Evolutionary conservation across 192 early-diverging fungal species (phyloP), one percentile per base, ranked within the genome.

Genomic region (Oehlia diaphana): DNA sequence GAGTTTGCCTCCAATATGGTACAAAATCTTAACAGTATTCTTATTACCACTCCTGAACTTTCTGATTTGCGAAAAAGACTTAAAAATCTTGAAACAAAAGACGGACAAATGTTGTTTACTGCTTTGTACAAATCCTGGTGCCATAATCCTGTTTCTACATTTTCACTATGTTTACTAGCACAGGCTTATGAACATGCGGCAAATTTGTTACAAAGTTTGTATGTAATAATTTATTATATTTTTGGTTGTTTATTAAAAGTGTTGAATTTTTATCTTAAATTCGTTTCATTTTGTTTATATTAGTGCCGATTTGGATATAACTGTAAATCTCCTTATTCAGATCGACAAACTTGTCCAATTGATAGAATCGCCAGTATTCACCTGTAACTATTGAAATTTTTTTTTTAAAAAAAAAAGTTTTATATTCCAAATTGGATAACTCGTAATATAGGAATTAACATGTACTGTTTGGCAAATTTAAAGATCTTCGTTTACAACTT

Each of bases 1-100:
- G 98, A 99, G 63, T 99, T 99, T 88, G 94, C 96, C 8, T 94
- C 92, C 74, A 94, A 92, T 3, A 99, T 99, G 97, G 95, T 99
- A 4, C 97, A 98, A 86, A 97, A 98, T 67, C 86, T 99, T 72
- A 98, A 97, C 84, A 93, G 96, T 72, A 97, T 99, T 63, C 86
- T 99, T 16, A 94, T 98, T 33, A 99, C 98, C 1, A 92, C 97
- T 0, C 94, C 97, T 2, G 98, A 99, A 79, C 86, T 98, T 9
- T 86, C 91, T 9, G 92, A 93, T 58, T 82, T 99, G 71, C 84
- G 98, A 26, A 87, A 92, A 53, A 84, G 93, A 28, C 79, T 99
- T 14, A 94, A 93, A 70, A 92, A 91, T 76, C 74, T 98, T 79
- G 92, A 97, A 67, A 44, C 81, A 13, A 74, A 92, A 90, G 93